Percentiles rank a stretch among this genome's conserved stretches.
These are phyloP conservation scores for Termitomyces sp. DNA, from an alignment of 768 basidiomycete species.

Conservation along the genomic window DNA sequence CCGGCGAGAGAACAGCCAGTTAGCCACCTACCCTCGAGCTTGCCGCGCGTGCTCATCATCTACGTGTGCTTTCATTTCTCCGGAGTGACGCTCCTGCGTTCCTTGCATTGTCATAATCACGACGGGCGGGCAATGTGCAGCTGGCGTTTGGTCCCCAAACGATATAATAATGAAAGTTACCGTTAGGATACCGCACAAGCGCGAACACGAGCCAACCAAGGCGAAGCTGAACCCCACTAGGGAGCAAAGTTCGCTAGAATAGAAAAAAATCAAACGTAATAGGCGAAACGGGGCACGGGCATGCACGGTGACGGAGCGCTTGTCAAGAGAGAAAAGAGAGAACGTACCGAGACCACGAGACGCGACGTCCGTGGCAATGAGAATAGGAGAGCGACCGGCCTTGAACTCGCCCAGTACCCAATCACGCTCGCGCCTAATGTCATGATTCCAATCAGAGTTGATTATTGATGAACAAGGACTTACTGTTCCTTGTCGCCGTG, in stretches of 20 bases:
- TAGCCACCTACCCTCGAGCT: conserved; percentile 29
- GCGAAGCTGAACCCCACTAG: conserved; percentile 15
- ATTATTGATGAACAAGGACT: conserved; percentile 19
- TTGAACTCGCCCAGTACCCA: conserved; percentile 99
- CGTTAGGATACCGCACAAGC: conserved; percentile 23
- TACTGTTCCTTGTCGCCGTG: conserved; percentile 99
- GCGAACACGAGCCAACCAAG: conserved; percentile 6
- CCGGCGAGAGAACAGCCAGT: conserved; percentile 1
- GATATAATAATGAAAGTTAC: conserved; percentile 12
- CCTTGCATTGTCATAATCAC: conserved; percentile 11
- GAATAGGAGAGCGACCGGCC: conserved; percentile 92
- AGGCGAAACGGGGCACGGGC: conserved; percentile 17
- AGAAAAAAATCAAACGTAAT: conserved; percentile 9
- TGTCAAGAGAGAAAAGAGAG: conserved; percentile 41
- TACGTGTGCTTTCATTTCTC: conserved; percentile 31
- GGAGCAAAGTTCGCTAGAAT: conserved; percentile 15
- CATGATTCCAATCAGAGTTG: background rate
- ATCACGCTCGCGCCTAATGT: conserved; percentile 85
- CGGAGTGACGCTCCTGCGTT: conserved; percentile 27
- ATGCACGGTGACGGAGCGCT: conserved; percentile 38
- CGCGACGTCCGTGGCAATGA: conserved; percentile 98
- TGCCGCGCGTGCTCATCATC: conserved; percentile 28
- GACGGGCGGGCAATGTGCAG: conserved; percentile 8
- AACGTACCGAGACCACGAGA: conserved; percentile 99
- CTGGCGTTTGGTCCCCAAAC: conserved; percentile 16